A percentile compares a stretch with the other conserved stretches of the same genome.
phyloP scores from a whole-genome alignment of 31 red algal genomes.

The Odonthalia washingtoniensis region DNA sequence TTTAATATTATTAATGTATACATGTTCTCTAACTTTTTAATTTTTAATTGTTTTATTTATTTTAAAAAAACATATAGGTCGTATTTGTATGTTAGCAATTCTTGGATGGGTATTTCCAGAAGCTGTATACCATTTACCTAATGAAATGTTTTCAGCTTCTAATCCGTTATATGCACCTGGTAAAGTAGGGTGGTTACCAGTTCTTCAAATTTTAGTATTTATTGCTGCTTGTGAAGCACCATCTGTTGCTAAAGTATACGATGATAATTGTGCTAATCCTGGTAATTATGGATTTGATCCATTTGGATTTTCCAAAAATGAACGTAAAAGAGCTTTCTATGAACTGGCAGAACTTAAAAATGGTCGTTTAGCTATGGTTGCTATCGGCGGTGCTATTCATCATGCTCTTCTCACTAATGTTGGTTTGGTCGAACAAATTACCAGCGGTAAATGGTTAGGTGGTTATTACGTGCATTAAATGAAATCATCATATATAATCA shows the following conservation, averaged over 20 bases:
- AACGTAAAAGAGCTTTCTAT: slow-evolving; percentile 37
- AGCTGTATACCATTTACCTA: slow-evolving; percentile 72
- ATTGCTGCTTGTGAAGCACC: slow-evolving; percentile 76
- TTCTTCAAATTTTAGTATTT: slow-evolving; percentile 88
- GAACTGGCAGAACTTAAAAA: slow-evolving; percentile 88
- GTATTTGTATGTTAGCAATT: slow-evolving; percentile 89
- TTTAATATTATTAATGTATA: slow-evolving; percentile 17
- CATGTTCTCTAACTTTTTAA: background rate
- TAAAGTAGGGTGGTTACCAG: slow-evolving; percentile 60
- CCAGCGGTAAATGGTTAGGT: slow-evolving; percentile 50
- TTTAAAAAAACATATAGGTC: slow-evolving; percentile 41
- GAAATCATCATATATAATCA: too few relatives aligned
- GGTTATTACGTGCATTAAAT: too few relatives aligned
- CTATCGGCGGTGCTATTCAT: slow-evolving; percentile 88
- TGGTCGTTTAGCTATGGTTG: slow-evolving; percentile 91
- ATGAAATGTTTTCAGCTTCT: slow-evolving; percentile 62
- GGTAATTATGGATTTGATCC: slow-evolving; percentile 88
- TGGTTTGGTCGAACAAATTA: slow-evolving; percentile 73
- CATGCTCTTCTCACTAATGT: slow-evolving; percentile 87
- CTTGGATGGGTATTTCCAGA: slow-evolving; percentile 89
- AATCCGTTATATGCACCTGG: slow-evolving; percentile 74
- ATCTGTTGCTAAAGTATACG: slow-evolving; percentile 66
- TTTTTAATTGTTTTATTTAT: background rate
- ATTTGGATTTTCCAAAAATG: slow-evolving; percentile 64
- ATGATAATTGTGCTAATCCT: slow-evolving; percentile 63